Conservation (phyloP, 331 rosid species). For the Prunus yedoensis region DNA sequence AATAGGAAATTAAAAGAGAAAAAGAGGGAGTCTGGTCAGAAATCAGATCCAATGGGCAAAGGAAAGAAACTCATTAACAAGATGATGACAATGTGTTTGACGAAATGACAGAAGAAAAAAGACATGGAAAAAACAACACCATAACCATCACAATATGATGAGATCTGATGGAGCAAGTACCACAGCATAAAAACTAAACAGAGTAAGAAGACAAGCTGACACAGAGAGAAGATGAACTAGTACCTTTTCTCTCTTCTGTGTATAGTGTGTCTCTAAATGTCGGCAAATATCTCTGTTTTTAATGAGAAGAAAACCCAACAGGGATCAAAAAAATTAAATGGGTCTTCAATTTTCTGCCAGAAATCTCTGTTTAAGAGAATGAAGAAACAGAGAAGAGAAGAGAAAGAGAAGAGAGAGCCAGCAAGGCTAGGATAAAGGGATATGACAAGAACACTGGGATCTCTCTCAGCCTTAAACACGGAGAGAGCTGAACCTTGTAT, state of each 20-base stretch:
- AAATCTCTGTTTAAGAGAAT: background rate
- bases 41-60: conserved; percentile 42
- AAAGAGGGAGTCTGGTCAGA: background rate
- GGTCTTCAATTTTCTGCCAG: background rate
- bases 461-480: conserved; percentile 11
- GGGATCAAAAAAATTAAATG: background rate
- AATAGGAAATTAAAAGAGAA: conserved; percentile 2
- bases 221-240: background rate
- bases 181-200: background rate
- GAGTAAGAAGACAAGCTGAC: background rate
- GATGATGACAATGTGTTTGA: background rate
- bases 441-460: conserved; percentile 22
- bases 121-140: too few relatives aligned
- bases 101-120: background rate
- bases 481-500: conserved; percentile 11
- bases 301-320: background rate
- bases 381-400: conserved; percentile 3
- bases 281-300: background rate
- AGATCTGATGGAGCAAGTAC: conserved; percentile 19
- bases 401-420: conserved; percentile 6
- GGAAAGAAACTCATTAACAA: conserved; percentile 15
- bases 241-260: conserved; percentile 17
- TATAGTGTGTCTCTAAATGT: background rate
- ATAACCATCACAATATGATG: background rate
- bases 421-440: background rate